phyloP scores from a whole-genome alignment of 805 yeast genomes.

The Ogataea henricii region DNA sequence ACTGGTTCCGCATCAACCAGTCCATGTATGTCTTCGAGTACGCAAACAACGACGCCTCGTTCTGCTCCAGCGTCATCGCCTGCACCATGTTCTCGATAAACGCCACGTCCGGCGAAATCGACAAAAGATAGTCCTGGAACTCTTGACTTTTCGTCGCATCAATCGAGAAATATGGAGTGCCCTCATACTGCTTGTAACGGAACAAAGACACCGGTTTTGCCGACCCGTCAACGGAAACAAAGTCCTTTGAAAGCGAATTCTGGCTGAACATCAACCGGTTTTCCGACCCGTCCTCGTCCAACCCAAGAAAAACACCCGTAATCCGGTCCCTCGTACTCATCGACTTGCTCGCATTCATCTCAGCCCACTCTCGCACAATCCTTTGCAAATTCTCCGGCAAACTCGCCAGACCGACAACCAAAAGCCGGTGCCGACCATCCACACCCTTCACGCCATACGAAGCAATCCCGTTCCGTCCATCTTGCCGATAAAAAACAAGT shows the following conservation, averaged over 20 bases:
- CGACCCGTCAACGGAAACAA: slow-evolving; percentile 9
- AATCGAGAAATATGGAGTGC: slow-evolving; percentile 65
- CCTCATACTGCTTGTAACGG: slow-evolving; percentile 46
- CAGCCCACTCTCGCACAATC: slow-evolving; percentile 25
- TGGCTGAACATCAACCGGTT: slow-evolving; percentile 22
- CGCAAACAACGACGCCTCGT: slow-evolving; percentile 69
- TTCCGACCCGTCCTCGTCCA: slow-evolving; percentile 41
- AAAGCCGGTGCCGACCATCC: slow-evolving; percentile 7
- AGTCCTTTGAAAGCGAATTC: slow-evolving; percentile 21
- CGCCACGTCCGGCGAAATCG: slow-evolving; percentile 8
- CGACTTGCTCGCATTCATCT: slow-evolving; percentile 15
- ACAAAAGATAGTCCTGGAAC: slow-evolving; percentile 15
- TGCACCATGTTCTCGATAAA: slow-evolving; percentile 20
- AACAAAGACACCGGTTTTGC: slow-evolving; percentile 6
- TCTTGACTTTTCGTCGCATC: slow-evolving; percentile 46
- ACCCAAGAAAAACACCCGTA: slow-evolving; percentile 48
- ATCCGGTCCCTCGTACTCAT: slow-evolving; percentile 20
- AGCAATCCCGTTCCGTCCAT: slow-evolving; percentile 18
- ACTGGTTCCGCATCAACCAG: slow-evolving; percentile 74
- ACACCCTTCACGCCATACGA: slow-evolving; percentile 20
- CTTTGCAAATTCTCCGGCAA: slow-evolving; percentile 18
- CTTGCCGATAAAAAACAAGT: slow-evolving; percentile 48
- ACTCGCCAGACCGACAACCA: slow-evolving; percentile 15
- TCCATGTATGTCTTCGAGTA: slow-evolving; percentile 84
- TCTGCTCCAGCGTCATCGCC: slow-evolving; percentile 26